A percentile compares a stretch with the other conserved stretches of the same genome.
These are phyloP conservation scores for Cucumis cinereus DNA, from an alignment of 306 rosid genomes.

Conservation along the genomic window DNA sequence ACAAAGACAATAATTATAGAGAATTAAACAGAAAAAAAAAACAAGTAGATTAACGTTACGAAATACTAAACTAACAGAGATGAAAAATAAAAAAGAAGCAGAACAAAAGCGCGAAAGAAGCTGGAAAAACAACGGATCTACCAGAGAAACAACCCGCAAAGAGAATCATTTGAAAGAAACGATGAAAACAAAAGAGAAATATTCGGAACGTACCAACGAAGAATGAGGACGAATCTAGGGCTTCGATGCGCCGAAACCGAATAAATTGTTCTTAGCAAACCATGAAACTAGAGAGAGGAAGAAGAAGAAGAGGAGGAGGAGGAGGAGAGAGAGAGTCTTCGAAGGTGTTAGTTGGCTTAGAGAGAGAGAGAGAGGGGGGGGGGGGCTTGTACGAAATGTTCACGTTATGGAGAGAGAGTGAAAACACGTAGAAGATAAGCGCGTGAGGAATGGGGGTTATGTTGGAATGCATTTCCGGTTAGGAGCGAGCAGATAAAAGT, in stretches of 20 bases:
- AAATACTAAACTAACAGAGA: constrained; percentile 13
- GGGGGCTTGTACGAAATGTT: not conserved
- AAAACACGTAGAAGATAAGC: not conserved
- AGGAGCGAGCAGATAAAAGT: not conserved
- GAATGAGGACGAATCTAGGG: constrained; percentile 56
- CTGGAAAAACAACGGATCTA: constrained; percentile 47
- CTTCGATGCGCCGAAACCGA: constrained; percentile 23
- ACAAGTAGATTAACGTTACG: not conserved
- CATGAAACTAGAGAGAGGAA: constrained; percentile 26
- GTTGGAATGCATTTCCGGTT: not conserved
- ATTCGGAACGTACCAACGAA: constrained; percentile 31
- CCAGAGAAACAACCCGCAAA: constrained; percentile 3
- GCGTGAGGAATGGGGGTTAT: not conserved
- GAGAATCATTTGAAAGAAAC: constrained; percentile 3
- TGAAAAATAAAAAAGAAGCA: not conserved
- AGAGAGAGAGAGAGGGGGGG: not conserved
- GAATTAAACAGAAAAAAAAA: not conserved
- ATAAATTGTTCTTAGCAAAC: constrained; percentile 22
- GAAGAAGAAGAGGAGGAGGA: constrained; percentile 1
- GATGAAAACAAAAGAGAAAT: constrained; percentile 17
- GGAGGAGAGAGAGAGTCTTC: constrained; percentile 3
- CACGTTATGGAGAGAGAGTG: constrained; percentile 7
- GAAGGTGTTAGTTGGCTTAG: constrained; percentile 4
- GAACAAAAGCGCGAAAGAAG: not conserved
- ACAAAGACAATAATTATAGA: not conserved